Percentiles rank a stretch among this genome's conserved stretches.
Conservation (phyloP, 345 rosid species). For the Turnera subulata region DNA sequence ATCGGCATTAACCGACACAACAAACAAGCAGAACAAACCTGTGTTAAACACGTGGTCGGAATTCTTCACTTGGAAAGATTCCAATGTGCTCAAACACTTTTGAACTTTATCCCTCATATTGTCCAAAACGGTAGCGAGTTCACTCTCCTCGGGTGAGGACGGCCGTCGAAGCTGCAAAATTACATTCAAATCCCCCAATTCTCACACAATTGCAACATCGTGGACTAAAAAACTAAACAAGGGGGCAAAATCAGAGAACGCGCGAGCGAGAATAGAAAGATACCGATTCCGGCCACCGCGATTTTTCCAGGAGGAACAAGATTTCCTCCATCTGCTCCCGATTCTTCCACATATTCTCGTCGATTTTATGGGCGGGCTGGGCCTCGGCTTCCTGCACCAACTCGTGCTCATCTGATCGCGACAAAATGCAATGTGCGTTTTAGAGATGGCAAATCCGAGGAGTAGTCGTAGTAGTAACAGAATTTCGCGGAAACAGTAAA, state of each 20-base stretch:
- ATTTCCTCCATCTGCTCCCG: constrained; percentile 89
- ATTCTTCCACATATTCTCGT: constrained; percentile 98
- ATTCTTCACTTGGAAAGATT: constrained; percentile 68
- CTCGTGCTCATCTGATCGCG: constrained; percentile 42
- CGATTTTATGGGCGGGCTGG: constrained; percentile 80
- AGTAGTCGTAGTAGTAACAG: too few relatives aligned
- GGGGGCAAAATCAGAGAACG: not conserved
- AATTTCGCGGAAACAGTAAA: too few relatives aligned
- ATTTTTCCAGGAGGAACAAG: constrained; percentile 56
- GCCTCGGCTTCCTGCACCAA: constrained; percentile 55
- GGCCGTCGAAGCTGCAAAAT: constrained; percentile 61
- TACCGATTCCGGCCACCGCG: constrained; percentile 66
- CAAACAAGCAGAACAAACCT: constrained; percentile 41
- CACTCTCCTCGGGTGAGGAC: constrained; percentile 44
- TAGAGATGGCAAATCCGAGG: too few relatives aligned
- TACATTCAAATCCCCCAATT: too few relatives aligned
- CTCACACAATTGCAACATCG: constrained; percentile 3
- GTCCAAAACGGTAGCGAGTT: constrained; percentile 36
- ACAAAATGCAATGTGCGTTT: too few relatives aligned
- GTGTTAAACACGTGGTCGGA: constrained; percentile 82
- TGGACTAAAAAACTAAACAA: not conserved
- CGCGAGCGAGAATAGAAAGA: constrained; percentile 3
- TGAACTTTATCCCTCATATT: constrained; percentile 40
- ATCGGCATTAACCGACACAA: too few relatives aligned
- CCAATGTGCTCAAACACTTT: constrained; percentile 40